Evolutionary conservation across 345 rosid species (phyloP).

Genomic region (Camelina hispida): DNA sequence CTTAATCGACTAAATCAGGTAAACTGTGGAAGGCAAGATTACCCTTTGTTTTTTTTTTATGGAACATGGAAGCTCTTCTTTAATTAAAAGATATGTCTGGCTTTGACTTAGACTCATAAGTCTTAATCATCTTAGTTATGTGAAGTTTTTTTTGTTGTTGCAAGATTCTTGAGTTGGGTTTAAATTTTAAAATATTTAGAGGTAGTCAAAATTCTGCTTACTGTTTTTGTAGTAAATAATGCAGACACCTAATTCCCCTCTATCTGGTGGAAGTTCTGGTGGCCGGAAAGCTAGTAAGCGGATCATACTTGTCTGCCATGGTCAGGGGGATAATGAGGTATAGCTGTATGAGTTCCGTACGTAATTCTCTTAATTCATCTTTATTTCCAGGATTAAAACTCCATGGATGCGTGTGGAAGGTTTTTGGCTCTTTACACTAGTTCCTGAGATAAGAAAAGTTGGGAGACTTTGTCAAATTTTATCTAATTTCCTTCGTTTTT

Average conservation of each 20-base stretch:
- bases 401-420: neutral
- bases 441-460: conserved; percentile 15
- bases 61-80: neutral
- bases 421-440: conserved; percentile 13
- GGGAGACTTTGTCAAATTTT: conserved; percentile 14
- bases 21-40: conserved; percentile 25
- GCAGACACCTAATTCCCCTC: conserved; percentile 92
- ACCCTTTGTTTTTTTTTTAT: neutral
- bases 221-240: conserved; percentile 40
- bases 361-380: neutral
- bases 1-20: conserved; percentile 96
- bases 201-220: conserved; percentile 36
- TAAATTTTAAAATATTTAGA: conserved; percentile 3
- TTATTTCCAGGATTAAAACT: neutral
- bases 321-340: conserved; percentile 60
- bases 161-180: too few relatives aligned
- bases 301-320: conserved; percentile 86
- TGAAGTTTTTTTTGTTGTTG: too few relatives aligned
- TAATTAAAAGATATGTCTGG: neutral
- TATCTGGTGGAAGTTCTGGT: conserved; percentile 66
- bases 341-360: conserved; percentile 17
- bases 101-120: conserved; percentile 19
- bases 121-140: neutral
- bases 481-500: neutral
- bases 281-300: conserved; percentile 77